These are phyloP conservation scores for Cryptosporidium parvum DNA, from an alignment of 169 alveolate genomes.

Conservation along the genomic window DNA sequence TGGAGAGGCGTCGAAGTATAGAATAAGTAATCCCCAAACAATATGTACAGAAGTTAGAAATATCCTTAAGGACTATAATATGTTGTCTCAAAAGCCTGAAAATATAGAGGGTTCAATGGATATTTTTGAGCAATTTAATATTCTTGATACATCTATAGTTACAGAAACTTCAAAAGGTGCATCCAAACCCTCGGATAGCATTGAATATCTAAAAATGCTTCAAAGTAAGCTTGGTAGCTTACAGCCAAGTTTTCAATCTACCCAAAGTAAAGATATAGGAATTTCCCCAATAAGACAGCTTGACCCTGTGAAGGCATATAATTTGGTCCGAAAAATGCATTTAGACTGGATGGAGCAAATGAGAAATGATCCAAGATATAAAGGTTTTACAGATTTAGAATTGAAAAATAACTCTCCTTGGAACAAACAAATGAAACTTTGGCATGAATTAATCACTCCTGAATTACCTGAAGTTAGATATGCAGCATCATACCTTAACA, in stretches of 20 bases:
- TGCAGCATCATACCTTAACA: slow-evolving; percentile 57
- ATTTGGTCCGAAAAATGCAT: slow-evolving; percentile 30
- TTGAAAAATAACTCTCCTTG: slow-evolving; percentile 62
- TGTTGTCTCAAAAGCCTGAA: slow-evolving; percentile 23
- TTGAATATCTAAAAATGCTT: neutral
- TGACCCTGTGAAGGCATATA: slow-evolving; percentile 33
- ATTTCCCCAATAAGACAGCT: slow-evolving; percentile 50
- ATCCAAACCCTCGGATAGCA: neutral
- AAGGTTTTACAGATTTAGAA: slow-evolving; percentile 51
- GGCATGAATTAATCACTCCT: slow-evolving; percentile 44
- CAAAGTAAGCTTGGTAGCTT: slow-evolving; percentile 6
- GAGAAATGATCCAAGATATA: slow-evolving; percentile 64
- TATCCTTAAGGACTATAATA: slow-evolving; percentile 29
- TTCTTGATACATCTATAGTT: slow-evolving; percentile 15
- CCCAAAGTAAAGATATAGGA: slow-evolving; percentile 11
- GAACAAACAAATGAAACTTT: slow-evolving; percentile 46
- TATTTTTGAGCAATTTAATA: slow-evolving; percentile 61
- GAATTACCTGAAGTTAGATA: slow-evolving; percentile 58
- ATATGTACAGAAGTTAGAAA: slow-evolving; percentile 15
- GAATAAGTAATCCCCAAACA: slow-evolving; percentile 17
- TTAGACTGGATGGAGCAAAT: slow-evolving; percentile 73
- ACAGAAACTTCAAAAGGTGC: neutral
- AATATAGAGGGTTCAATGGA: slow-evolving; percentile 14
- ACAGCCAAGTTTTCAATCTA: neutral
- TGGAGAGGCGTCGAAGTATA: slow-evolving; percentile 40